Evolutionary conservation across 2,329 filamentous ascomycete species (phyloP), one percentile per base, ranked within the genome.

Genomic region (Metarhizium robertsii): DNA sequence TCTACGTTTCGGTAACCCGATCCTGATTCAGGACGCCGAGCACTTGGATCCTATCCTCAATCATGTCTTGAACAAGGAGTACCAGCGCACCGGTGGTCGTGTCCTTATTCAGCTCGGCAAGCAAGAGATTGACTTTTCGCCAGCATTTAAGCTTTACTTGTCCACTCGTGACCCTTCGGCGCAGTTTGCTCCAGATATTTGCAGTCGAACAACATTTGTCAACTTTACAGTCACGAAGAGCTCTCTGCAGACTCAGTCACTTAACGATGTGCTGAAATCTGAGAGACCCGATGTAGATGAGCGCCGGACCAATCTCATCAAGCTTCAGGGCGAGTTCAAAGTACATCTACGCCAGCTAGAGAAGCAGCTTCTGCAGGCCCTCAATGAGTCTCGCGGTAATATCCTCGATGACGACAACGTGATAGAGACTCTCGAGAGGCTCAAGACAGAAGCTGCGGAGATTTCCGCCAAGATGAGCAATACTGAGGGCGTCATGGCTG

Each of bases 151-250:
- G 74, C 80, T 99, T 36, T 99, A 95, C 70, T 77, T 99, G 43
- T 96, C 92, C 0, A 99, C 95, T 2, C 82, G 92, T 65, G 94
- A 99, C 74, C 95, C 95, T 1, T 99, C 95, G 46, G 92, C 94
- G 30, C 90, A 87, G 7, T 99, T 99, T 69, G 85, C 94, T 7
- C 95, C 94, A 0, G 94, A 99, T 67, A 90, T 99, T 60, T 99
- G 95, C 83, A 96, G 91, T 78, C 84, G 95, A 66, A 97, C 94
- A 6, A 99, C 95, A 0, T 96, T 99, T 73, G 94, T 99, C 80
- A 99, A 99, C 74, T 99, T 99, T 65, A 97, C 95, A 1, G 92
- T 99, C 60, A 99, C 94, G 4, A 92, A 97, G 75, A 96, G 94
- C 81, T 97, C 92, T 78, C 79, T 99, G 67, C 94, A 96, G 74